These are phyloP conservation scores for Geotrichum macrosporum DNA, from an alignment of 1,139 yeast species.

Conservation along the genomic window DNA sequence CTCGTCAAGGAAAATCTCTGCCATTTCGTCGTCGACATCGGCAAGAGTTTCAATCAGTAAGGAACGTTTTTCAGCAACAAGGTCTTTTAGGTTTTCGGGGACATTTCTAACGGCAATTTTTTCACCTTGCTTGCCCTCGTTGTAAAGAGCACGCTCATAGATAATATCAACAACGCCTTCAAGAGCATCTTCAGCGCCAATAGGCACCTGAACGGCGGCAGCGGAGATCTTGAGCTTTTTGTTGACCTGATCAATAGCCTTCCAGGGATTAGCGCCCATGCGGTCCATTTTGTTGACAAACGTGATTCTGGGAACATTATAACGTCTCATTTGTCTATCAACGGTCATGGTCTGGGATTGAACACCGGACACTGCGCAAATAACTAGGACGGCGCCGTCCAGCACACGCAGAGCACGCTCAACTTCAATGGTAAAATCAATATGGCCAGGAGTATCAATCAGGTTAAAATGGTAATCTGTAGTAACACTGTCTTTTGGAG, in stretches of 20 bases:
- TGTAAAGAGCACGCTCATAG: constrained; percentile 78
- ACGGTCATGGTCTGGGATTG: constrained; percentile 98
- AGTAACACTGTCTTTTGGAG: constrained; percentile 33
- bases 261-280: constrained; percentile 97
- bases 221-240: constrained; percentile 85
- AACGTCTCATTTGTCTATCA: constrained; percentile 97
- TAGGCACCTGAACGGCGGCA: constrained; percentile 96
- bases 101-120: constrained; percentile 55
- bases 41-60: constrained; percentile 88
- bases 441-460: constrained; percentile 97
- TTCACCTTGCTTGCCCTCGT: constrained; percentile 93
- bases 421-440: constrained; percentile 97
- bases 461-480: constrained; percentile 79
- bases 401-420: constrained; percentile 95
- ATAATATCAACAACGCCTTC: constrained; percentile 89
- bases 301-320: constrained; percentile 93
- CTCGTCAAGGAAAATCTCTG: constrained; percentile 88
- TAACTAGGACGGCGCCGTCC: constrained; percentile 97
- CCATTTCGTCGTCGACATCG: constrained; percentile 95
- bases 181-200: constrained; percentile 82
- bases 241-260: constrained; percentile 88
- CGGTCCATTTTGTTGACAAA: constrained; percentile 98
- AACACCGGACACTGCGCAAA: constrained; percentile 97
- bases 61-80: constrained; percentile 81
- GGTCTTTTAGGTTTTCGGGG: constrained; percentile 68